Conservation (phyloP, 306 rosid genomes). For the Ormosia semicastrata region DNA sequence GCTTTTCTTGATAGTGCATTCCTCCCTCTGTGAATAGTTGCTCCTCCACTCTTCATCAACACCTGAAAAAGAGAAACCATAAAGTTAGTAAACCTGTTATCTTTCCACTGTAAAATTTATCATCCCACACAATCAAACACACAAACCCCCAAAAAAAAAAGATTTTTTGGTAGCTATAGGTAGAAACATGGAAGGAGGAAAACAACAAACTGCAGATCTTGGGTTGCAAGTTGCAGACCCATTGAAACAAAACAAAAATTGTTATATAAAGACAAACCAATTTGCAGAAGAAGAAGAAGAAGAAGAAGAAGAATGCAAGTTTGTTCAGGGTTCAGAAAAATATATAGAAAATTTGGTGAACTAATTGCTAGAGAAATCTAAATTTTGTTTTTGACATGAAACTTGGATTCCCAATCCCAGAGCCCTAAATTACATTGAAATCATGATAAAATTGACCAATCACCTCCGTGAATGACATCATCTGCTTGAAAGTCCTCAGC, state of each 20-base stretch:
- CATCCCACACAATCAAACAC: constrained; percentile 43
- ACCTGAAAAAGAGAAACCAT: constrained; percentile 69
- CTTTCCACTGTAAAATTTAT: constrained; percentile 54
- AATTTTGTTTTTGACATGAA: background rate
- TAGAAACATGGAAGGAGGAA: constrained; percentile 34
- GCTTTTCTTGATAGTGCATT: constrained; percentile 89
- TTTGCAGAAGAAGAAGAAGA: constrained; percentile 29
- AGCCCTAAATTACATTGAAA: constrained; percentile 35
- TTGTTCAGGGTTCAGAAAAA: constrained; percentile 19
- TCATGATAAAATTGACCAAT: constrained; percentile 28
- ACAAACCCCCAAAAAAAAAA: background rate
- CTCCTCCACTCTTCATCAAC: constrained; percentile 89
- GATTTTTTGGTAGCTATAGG: background rate
- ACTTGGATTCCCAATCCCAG: constrained; percentile 30
- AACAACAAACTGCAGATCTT: constrained; percentile 60
- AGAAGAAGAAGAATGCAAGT: constrained; percentile 30
- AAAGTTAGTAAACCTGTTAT: constrained; percentile 69
- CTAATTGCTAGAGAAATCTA: constrained; percentile 23
- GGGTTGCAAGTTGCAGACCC: constrained; percentile 31
- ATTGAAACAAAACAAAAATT: constrained; percentile 24
- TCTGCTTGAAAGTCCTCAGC: constrained; percentile 88
- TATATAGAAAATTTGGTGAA: background rate
- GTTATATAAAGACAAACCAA: constrained; percentile 19
- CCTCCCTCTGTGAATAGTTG: constrained; percentile 70
- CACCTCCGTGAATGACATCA: constrained; percentile 71